Conservation (phyloP, 352 stramenopile species). For the Phytopythium oedochilum region DNA sequence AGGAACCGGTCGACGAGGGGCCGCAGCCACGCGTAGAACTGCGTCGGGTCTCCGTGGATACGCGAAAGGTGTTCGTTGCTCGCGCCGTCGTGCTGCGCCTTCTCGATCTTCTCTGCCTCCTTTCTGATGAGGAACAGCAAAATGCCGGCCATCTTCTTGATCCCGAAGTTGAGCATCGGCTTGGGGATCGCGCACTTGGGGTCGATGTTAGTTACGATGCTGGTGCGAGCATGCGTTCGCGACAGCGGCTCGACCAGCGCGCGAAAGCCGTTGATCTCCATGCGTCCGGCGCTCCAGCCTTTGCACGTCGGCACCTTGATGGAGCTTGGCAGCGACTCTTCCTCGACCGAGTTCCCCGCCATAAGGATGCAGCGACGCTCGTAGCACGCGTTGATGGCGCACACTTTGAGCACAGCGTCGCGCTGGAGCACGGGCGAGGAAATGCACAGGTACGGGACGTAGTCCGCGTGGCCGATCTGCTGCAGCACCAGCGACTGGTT, state of each 20-base stretch:
- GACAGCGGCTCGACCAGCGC: slow-evolving; percentile 72
- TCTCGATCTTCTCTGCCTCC: slow-evolving; percentile 78
- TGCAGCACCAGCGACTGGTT: slow-evolving; percentile 60
- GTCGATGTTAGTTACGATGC: slow-evolving; percentile 77
- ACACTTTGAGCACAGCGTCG: slow-evolving; percentile 61
- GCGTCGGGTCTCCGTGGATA: slow-evolving; percentile 61
- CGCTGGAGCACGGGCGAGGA: slow-evolving; percentile 69
- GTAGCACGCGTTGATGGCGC: slow-evolving; percentile 79
- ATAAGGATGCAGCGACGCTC: slow-evolving; percentile 68
- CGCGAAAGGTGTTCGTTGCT: slow-evolving; percentile 53
- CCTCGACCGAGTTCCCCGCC: slow-evolving; percentile 50
- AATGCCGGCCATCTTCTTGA: slow-evolving; percentile 81
- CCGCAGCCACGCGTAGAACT: slow-evolving; percentile 71
- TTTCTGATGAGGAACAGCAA: slow-evolving; percentile 71
- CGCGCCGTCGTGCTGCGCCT: slow-evolving; percentile 36
- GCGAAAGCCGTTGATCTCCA: slow-evolving; percentile 70
- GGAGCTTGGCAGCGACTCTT: slow-evolving; percentile 17
- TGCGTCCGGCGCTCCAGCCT: slow-evolving; percentile 68
- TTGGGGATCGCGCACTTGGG: slow-evolving; percentile 72
- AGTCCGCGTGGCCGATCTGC: slow-evolving; percentile 41
- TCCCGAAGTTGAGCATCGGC: slow-evolving; percentile 70
- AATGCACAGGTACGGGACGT: slow-evolving; percentile 65
- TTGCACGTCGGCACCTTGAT: slow-evolving; percentile 45
- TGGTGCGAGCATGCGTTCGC: slow-evolving; percentile 56
- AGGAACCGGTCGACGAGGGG: slow-evolving; percentile 71